Percentiles rank a stretch among this genome's conserved stretches.
Conservation (phyloP, 768 basidiomycete genomes). For the Lentinula aciculospora region DNA sequence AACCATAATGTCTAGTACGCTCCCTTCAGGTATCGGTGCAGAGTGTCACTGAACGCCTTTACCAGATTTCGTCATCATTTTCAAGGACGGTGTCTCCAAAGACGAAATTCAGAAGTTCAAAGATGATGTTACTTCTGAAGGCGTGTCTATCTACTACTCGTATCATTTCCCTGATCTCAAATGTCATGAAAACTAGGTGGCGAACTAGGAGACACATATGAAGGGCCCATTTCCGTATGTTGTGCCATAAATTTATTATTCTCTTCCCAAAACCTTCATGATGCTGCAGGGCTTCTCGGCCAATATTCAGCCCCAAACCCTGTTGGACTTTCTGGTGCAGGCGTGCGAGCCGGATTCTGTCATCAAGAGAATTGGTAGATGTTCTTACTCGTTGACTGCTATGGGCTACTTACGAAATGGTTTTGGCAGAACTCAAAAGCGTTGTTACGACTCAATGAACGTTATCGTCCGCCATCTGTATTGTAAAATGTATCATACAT, state of each 20-base stretch:
- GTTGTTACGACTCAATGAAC: background rate
- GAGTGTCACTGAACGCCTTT: background rate
- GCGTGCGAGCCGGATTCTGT: slow-evolving; percentile 9
- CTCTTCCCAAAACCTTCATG: background rate
- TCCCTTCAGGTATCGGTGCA: background rate
- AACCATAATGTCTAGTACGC: background rate
- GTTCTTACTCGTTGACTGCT: no score
- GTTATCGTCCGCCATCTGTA: no score
- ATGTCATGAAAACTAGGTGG: slow-evolving; percentile 32
- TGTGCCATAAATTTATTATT: background rate
- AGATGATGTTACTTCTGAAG: slow-evolving; percentile 29
- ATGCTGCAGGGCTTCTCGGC: slow-evolving; percentile 39
- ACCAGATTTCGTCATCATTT: slow-evolving; percentile 50
- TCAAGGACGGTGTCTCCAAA: slow-evolving; percentile 38
- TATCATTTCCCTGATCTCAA: background rate
- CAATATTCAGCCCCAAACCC: slow-evolving; percentile 23
- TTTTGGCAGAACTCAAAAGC: background rate
- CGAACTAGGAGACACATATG: slow-evolving; percentile 33
- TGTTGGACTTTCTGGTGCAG: slow-evolving; percentile 22
- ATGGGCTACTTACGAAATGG: background rate
- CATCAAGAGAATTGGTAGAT: slow-evolving; percentile 19
- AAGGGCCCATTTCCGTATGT: slow-evolving; percentile 31
- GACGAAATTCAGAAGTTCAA: slow-evolving; percentile 37
- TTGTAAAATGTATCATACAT: no score
- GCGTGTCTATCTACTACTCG: slow-evolving; percentile 22